Evolutionary conservation across 2,329 filamentous ascomycete genomes (phyloP).

Genomic region (Venturia effusa): DNA sequence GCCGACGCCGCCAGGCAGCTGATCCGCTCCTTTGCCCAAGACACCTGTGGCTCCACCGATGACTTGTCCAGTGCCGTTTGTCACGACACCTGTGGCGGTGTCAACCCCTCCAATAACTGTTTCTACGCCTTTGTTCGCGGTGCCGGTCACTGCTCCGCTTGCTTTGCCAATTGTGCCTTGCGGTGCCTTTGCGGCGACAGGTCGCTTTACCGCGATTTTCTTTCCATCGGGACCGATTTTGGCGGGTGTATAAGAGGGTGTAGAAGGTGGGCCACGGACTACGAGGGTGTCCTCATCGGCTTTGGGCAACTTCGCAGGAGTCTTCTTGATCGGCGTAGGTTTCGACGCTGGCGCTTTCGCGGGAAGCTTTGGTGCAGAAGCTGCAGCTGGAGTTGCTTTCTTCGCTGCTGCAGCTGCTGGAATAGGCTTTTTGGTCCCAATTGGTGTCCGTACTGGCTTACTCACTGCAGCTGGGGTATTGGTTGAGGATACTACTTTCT

Average conservation of each 20-base stretch:
- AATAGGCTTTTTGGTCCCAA: slow-evolving; percentile 15
- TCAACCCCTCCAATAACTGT: slow-evolving; percentile 14
- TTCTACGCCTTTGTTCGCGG: slow-evolving; percentile 27
- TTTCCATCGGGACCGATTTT: slow-evolving; percentile 14
- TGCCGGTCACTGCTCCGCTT: slow-evolving; percentile 24
- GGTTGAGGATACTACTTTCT: slow-evolving; percentile 14
- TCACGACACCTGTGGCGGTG: slow-evolving; percentile 17
- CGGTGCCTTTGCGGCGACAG: slow-evolving; percentile 23
- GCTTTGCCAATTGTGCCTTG: slow-evolving; percentile 27
- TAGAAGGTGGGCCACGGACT: slow-evolving; percentile 11
- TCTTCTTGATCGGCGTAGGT: slow-evolving; percentile 19
- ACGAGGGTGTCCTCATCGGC: slow-evolving; percentile 5
- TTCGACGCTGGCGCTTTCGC: slow-evolving; percentile 8
- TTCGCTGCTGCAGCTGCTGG: slow-evolving; percentile 11
- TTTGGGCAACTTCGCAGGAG: slow-evolving; percentile 16
- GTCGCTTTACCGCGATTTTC: slow-evolving; percentile 16
- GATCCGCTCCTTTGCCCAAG: slow-evolving; percentile 27
- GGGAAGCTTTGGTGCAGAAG: slow-evolving; percentile 9
- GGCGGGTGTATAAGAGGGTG: slow-evolving; percentile 14
- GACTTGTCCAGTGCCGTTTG: slow-evolving; percentile 16
- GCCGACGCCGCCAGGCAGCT: slow-evolving; percentile 22
- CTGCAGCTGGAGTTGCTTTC: slow-evolving; percentile 13
- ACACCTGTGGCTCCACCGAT: slow-evolving; percentile 27
- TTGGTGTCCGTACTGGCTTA: slow-evolving; percentile 14
- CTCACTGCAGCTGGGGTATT: slow-evolving; percentile 8